These are phyloP conservation scores for Carex littledalei DNA, from an alignment of 176 grass and related monocot species.

Conservation along the genomic window DNA sequence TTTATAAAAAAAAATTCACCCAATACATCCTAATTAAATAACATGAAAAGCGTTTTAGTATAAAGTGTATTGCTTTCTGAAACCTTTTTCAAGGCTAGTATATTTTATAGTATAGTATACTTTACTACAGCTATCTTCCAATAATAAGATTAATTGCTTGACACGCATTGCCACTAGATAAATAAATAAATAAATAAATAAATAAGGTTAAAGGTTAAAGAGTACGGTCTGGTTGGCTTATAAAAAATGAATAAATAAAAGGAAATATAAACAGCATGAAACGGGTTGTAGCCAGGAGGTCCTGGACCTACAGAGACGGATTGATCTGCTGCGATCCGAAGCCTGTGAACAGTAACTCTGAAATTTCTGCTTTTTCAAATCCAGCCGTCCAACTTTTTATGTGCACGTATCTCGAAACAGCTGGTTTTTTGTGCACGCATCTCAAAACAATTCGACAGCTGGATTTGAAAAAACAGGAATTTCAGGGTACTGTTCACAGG, in stretches of 20 bases:
- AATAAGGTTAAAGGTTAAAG: neutral
- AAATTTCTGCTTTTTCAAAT: no score
- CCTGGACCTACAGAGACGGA: neutral
- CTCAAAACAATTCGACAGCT: no score
- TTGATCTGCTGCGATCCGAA: no score
- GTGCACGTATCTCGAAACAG: no score
- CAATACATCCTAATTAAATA: neutral
- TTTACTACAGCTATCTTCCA: constrained; percentile 4
- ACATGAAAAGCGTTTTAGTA: neutral
- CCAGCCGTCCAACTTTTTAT: no score
- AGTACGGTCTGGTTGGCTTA: neutral
- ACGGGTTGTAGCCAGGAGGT: constrained; percentile 10
- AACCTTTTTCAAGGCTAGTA: neutral
- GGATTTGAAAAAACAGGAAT: no score
- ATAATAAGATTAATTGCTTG: neutral
- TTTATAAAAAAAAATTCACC: no score
- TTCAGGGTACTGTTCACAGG: no score
- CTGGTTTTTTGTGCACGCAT: no score
- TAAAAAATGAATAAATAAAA: neutral
- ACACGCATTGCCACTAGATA: neutral
- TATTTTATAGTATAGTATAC: neutral
- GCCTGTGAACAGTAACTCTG: no score
- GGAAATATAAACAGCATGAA: neutral
- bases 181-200: neutral
- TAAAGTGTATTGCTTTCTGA: neutral